A percentile compares a stretch with the other conserved stretches of the same genome.
These are phyloP conservation scores for Papiliotrema nemorosa DNA, from an alignment of 1,284 basidiomycete species.

Conservation along the genomic window DNA sequence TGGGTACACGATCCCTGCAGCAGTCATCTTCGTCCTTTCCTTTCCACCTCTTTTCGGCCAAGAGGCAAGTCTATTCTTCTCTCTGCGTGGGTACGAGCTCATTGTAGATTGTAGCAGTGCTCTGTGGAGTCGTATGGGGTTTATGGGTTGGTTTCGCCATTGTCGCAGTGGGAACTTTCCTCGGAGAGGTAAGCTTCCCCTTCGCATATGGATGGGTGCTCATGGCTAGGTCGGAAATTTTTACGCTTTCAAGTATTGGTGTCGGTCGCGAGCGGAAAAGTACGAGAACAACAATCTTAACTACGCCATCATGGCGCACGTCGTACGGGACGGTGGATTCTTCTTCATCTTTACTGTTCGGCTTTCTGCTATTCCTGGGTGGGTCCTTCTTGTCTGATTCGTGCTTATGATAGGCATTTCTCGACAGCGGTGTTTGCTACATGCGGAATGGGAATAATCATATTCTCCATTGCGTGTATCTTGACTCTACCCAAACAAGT, in stretches of 20 bases:
- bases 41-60: conserved; percentile 49
- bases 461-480: conserved; percentile 61
- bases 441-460: conserved; percentile 69
- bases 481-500: conserved; percentile 69
- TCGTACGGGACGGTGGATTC: conserved; percentile 76
- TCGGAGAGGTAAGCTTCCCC: conserved; percentile 31
- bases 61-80: conserved; percentile 22
- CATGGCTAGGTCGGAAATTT: conserved; percentile 51
- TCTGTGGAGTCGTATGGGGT: conserved; percentile 46
- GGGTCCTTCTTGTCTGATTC: conserved; percentile 9
- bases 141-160: conserved; percentile 48
- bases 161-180: conserved; percentile 37
- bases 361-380: conserved; percentile 73
- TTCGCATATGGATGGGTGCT: background rate
- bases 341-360: conserved; percentile 68
- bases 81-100: background rate
- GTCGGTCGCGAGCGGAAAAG: conserved; percentile 62
- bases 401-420: conserved; percentile 37
- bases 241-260: conserved; percentile 51
- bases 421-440: conserved; percentile 68
- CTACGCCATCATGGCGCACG: conserved; percentile 72
- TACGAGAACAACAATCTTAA: conserved; percentile 65
- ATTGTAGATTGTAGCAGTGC: conserved; percentile 40
- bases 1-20: conserved; percentile 80
- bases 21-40: conserved; percentile 42